Conservation (phyloP, 1,284 basidiomycete genomes). For the Heterobasidion occidentale region DNA sequence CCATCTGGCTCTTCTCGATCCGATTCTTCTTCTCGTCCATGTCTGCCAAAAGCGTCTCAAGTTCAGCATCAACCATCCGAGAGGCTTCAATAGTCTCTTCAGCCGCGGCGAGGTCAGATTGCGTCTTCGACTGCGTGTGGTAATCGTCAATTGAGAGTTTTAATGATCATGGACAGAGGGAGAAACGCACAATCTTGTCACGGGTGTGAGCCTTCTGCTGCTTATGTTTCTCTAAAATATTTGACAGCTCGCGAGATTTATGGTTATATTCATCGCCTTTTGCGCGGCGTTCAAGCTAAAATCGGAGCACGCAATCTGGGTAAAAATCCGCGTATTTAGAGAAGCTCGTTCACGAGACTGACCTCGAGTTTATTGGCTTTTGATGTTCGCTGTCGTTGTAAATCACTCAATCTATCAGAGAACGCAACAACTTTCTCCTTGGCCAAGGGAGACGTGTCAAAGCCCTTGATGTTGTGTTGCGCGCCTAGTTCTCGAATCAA, state of each 20-base stretch:
- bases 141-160: neutral
- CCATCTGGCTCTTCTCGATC: constrained; percentile 46
- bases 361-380: constrained; percentile 62
- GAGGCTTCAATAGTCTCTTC: constrained; percentile 53
- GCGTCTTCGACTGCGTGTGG: constrained; percentile 35
- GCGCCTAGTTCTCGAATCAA: constrained; percentile 67
- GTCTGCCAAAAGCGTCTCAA: constrained; percentile 53
- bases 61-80: constrained; percentile 46
- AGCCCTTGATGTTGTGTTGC: constrained; percentile 70
- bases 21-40: constrained; percentile 62
- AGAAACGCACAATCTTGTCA: constrained; percentile 51
- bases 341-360: neutral
- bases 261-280: constrained; percentile 54
- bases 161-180: neutral
- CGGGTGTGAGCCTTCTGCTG: constrained; percentile 43
- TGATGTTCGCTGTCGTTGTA: constrained; percentile 44
- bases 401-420: constrained; percentile 48
- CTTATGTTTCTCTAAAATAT: constrained; percentile 44
- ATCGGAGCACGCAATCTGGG: neutral
- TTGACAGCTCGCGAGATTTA: constrained; percentile 43
- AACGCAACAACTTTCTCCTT: constrained; percentile 68
- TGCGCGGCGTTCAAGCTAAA: constrained; percentile 39
- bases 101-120: constrained; percentile 39
- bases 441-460: constrained; percentile 56
- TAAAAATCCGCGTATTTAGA: neutral